Evolutionary conservation across 768 basidiomycete genomes (phyloP), one percentile per base, ranked within the genome.

Genomic region (Pulveroboletus frians): DNA sequence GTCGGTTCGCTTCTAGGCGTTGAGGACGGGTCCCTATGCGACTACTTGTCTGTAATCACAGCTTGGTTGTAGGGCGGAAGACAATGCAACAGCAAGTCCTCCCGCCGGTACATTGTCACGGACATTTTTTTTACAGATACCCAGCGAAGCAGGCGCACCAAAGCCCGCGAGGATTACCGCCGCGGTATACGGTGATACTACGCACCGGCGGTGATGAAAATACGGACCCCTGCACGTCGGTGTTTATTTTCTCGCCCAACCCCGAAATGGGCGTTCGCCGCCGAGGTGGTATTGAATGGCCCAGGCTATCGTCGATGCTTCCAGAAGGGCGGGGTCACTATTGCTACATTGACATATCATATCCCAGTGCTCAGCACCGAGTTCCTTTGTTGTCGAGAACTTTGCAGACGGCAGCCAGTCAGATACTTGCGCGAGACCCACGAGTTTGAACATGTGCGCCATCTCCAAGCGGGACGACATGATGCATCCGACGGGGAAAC

Each of bases 381-480:
- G n/a, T 17, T 32, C 20, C 26, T 36, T 36, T 17, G 37, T 9
- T 8, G 71, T 76, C 40, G 68, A 73, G 55, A 65, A 69, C 52
- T 69, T 66, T 50, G 63, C 66, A 50, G 64, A 63, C 63, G 64
- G 21, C 65, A 67, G 11, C 64, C 61, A 26, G 61, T 61, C 13
- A 32, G 58, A 62, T 11, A 59, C 71, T 18, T 58, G 61, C 14
- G 54, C 5, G 70, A 75, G 52, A 71, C 61, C 27, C 55, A 54
- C 42, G 56, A 57, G 34, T 67, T 72, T 49, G 54, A 61, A 44
- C 66, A 67, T 34, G 43, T 13, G 1, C 77, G 73, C 72, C 67
- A 75, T 57, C 80, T 72, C 64, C 73, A 79, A 57, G 77, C 75
- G 10, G 77, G 79, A 75, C 76, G 29, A 78, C 73, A 7, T 54